Evolutionary conservation across 306 rosid genomes (phyloP).

Genomic region (Acacia acuminata): DNA sequence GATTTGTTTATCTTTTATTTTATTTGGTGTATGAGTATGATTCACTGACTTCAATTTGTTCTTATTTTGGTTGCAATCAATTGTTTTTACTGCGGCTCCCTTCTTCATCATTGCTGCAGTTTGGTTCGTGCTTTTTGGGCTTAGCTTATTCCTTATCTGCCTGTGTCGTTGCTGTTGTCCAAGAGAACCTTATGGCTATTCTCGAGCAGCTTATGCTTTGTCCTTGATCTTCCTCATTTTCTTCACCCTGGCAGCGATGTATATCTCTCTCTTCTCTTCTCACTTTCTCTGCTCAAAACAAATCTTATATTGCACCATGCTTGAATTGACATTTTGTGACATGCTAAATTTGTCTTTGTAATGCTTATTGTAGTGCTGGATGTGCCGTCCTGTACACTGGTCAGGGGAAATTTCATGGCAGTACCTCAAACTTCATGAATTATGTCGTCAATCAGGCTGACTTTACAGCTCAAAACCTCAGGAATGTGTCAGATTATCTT

Average conservation of each 20-base stretch:
- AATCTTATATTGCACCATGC: not conserved
- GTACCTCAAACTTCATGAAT: slow-evolving; percentile 42
- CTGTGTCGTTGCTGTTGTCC: slow-evolving; percentile 68
- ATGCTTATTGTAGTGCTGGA: slow-evolving; percentile 64
- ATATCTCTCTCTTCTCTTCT: slow-evolving; percentile 16
- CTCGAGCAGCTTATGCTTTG: slow-evolving; percentile 49
- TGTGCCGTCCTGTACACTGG: slow-evolving; percentile 64
- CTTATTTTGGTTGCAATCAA: slow-evolving; percentile 64
- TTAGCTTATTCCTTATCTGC: slow-evolving; percentile 57
- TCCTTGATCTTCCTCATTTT: slow-evolving; percentile 48
- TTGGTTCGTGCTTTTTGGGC: slow-evolving; percentile 84
- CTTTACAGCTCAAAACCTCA: slow-evolving; percentile 47
- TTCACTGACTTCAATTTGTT: slow-evolving; percentile 32
- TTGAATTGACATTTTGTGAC: slow-evolving; percentile 15
- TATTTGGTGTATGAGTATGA: not conserved
- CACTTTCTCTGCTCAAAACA: not conserved
- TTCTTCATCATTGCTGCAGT: slow-evolving; percentile 61
- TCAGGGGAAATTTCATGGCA: slow-evolving; percentile 50
- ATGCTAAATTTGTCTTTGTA: slow-evolving; percentile 14
- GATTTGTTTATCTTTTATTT: not conserved
- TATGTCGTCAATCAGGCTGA: slow-evolving; percentile 45
- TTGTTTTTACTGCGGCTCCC: slow-evolving; percentile 76
- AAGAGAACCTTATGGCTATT: slow-evolving; percentile 52
- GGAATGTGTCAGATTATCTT: slow-evolving; percentile 55
- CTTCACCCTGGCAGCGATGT: slow-evolving; percentile 61